phyloP scores from a whole-genome alignment of 1,284 basidiomycete species.

The Sphaerobolus stellatus region DNA sequence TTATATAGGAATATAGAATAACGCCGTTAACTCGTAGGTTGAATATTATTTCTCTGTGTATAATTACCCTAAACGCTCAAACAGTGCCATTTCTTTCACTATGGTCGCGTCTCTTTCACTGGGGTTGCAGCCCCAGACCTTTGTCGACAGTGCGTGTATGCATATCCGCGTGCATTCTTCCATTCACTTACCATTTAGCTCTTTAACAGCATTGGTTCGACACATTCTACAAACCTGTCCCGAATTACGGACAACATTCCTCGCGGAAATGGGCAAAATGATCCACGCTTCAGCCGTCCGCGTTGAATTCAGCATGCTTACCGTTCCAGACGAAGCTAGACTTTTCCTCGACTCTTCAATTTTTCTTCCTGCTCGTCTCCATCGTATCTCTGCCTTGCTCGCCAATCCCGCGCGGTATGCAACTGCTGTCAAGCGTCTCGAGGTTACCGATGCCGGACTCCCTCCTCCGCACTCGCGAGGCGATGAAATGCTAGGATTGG shows the following conservation, averaged over 20 bases:
- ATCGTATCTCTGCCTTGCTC: constrained; percentile 24
- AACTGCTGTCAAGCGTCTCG: constrained; percentile 26
- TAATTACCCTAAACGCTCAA: too few species aligned
- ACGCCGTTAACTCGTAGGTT: too few species aligned
- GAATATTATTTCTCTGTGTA: too few species aligned
- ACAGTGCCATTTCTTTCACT: too few species aligned
- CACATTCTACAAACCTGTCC: constrained; percentile 8
- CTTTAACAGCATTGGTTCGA: constrained; percentile 7
- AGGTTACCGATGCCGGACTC: constrained; percentile 20
- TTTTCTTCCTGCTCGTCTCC: constrained; percentile 5
- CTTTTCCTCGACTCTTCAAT: constrained; percentile 13
- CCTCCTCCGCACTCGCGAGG: constrained; percentile 3
- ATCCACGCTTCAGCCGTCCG: constrained; percentile 31
- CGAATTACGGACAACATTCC: constrained; percentile 5
- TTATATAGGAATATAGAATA: too few species aligned
- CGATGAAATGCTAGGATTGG: constrained; percentile 10
- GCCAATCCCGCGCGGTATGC: constrained; percentile 30
- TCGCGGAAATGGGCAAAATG: constrained; percentile 24
- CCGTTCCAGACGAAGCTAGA: constrained; percentile 29
- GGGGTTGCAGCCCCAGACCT: constrained; percentile 1
- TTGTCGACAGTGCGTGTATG: constrained; percentile 9
- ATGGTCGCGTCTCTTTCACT: too few species aligned
- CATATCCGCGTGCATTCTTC: neutral
- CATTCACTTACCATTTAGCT: neutral
- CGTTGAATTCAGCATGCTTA: constrained; percentile 27